Evolutionary conservation across 106 monocot genomes (phyloP).

Genomic region (Posidonia australis): DNA sequence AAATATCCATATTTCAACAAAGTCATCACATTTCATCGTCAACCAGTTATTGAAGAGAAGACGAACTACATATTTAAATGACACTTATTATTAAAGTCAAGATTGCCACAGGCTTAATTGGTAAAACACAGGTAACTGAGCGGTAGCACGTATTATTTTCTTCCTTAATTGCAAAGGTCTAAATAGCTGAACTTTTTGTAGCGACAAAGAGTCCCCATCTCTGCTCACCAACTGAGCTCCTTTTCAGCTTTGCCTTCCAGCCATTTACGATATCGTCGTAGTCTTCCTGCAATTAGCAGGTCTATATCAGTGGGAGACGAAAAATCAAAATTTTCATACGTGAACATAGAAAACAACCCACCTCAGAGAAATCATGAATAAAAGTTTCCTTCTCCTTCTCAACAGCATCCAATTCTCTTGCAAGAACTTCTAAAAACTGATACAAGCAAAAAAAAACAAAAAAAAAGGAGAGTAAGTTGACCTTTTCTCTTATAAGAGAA

Average conservation of each 20-base stretch:
- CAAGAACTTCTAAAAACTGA: slow-evolving; percentile 70
- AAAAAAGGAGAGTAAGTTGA: not conserved
- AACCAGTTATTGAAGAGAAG: no score
- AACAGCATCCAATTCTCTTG: slow-evolving; percentile 58
- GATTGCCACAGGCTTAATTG: no score
- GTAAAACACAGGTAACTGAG: no score
- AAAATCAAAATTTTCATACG: not conserved
- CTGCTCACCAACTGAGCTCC: slow-evolving; percentile 77
- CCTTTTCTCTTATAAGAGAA: no score
- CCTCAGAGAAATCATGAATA: slow-evolving; percentile 76
- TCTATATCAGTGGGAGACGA: no score
- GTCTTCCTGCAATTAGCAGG: slow-evolving; percentile 47
- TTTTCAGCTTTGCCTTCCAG: slow-evolving; percentile 81
- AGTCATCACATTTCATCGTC: no score
- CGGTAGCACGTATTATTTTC: not conserved
- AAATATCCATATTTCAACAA: no score
- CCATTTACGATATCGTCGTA: slow-evolving; percentile 83
- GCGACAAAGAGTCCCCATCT: slow-evolving; percentile 87
- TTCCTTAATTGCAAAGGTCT: not conserved
- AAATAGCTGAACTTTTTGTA: slow-evolving; percentile 27
- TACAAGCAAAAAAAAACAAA: slow-evolving; percentile 8
- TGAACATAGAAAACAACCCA: slow-evolving; percentile 5
- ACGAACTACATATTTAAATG: no score
- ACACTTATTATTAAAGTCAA: no score
- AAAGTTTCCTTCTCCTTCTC: slow-evolving; percentile 69